phyloP scores from a whole-genome alignment of 2,329 filamentous ascomycete genomes.

The Botrytis medusae region DNA sequence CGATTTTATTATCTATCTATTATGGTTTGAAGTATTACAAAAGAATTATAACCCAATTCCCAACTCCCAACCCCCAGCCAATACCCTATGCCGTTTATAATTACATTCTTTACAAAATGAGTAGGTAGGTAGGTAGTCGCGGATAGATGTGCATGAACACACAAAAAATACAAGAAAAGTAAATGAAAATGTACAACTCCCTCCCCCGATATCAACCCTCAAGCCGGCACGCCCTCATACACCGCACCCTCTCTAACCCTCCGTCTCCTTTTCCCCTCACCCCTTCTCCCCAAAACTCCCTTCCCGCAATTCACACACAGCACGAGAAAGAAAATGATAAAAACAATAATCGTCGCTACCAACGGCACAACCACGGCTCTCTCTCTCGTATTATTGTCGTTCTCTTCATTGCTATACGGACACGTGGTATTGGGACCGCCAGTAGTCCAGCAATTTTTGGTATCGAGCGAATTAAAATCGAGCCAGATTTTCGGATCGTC shows the following conservation, averaged over 20 bases:
- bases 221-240: slow-evolving; percentile 64
- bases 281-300: slow-evolving; percentile 63
- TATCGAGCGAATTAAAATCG: slow-evolving; percentile 60
- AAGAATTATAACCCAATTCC: not conserved
- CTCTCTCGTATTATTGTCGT: slow-evolving; percentile 44
- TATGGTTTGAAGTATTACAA: not conserved
- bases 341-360: slow-evolving; percentile 61
- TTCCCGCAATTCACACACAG: slow-evolving; percentile 37
- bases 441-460: slow-evolving; percentile 59
- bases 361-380: slow-evolving; percentile 52
- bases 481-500: slow-evolving; percentile 49
- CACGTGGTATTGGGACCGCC: slow-evolving; percentile 56
- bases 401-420: slow-evolving; percentile 50
- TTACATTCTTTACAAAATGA: not conserved
- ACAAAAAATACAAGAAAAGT: not conserved
- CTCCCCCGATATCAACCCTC: not conserved
- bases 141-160: not conserved
- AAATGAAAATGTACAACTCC: not conserved
- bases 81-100: not conserved
- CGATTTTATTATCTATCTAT: not conserved
- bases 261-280: slow-evolving; percentile 57
- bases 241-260: slow-evolving; percentile 48
- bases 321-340: slow-evolving; percentile 46
- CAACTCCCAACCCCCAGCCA: too few species aligned
- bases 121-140: too few species aligned